Base-by-base conservation (phyloP, 163 green algal genomes). In the Trebouxia gelatinosa region DNA sequence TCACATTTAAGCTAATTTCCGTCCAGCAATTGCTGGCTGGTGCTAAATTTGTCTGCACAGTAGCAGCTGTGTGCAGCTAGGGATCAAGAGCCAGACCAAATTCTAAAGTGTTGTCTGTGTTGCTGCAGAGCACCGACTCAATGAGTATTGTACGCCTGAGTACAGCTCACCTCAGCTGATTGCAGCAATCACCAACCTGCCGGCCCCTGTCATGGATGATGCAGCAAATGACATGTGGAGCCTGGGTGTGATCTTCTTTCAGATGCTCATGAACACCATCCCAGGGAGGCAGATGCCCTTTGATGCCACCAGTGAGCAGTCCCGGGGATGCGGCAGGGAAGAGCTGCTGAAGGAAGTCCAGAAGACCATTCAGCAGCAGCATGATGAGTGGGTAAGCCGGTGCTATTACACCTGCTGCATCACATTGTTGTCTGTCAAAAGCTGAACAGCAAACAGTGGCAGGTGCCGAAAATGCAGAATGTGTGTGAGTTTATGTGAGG, bases 111-210 rank as follows among this genome's bases (percentile, higher is more conserved):
- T n/a, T n/a, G n/a, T n/a, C n/a, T n/a, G n/a, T 40, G 6, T 43
- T 4, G 2, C 0, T 7, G 35, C 64, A 72, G 64, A 26, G 19
- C 35, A 72, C 35, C 64, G 50, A 37, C 21, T 72, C 35, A 54
- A 72, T 51, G 64, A 72, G 35, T 72, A 72, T 23, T 72, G 64
- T 37, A 72, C 64, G 26, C 64, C 64, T 23, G 64, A 72, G 64
- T 72, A 72, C 64, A 72, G 64, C 35, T 50, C 64, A 32, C 64
- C 64, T 3, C 64, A 72, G 64, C 64, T 72, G 5, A 72, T 72
- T 40, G 64, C 35, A 2, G 64, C 64, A 6, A 72, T 72, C 19
- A 72, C 64, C 35, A 51, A 51, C 21, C 37, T 72, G 64, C 64
- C 64, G 16, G 64, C 64, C 2, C 64, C 64, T 5, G 64, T 72